Base-by-base conservation (phyloP, 2,329 filamentous ascomycete species). In the Verticillium nonalfalfae region DNA sequence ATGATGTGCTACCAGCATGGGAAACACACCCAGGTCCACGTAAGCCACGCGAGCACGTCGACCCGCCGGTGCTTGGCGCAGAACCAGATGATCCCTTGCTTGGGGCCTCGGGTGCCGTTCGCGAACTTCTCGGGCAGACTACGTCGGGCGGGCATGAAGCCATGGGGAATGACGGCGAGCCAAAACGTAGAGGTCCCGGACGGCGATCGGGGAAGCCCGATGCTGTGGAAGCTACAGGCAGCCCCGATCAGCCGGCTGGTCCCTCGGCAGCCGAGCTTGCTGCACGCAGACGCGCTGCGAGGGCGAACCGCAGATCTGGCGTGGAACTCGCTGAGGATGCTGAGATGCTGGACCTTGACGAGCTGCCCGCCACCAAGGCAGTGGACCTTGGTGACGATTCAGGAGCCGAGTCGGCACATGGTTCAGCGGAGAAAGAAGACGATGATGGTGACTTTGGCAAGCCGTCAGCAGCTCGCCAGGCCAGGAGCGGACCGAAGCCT, bases 31-130 rank as follows among this genome's bases (percentile, higher is more conserved):
- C 18, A 9, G 55, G n/a, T n/a, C 31, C 10, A 4, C 54, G 54
- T 13, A 56, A 56, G 26, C 31, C 54, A 21, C 26, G 26, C 3
- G 26, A 3, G 15, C 61, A 9, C 38, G 11, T 35, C 10, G 54
- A 56, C 31, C 54, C 14, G 11, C 54, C 26, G 9, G 13, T 56
- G 1, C 31, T 33, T n/a, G 26, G 26, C 31, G 54, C 9, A 26
- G 54, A 35, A 34, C 35, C 35, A 36, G 13, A 36, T 36, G 54
- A 35, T 18, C 13, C 31, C 26, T 15, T 56, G 11, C 3, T 3
- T 3, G 33, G 26, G 5, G 79, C 79, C 56, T 68, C 73, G 58
- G 64, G 74, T 59, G 70, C 73, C n/a, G 69, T 73, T 56, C 68
- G 68, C 4, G 71, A 69, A 10, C 61, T 73, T 3, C 67, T 74